Base-by-base conservation (phyloP, 371 early-diverging fungal species). In the Choanephora cucurbitarum region DNA sequence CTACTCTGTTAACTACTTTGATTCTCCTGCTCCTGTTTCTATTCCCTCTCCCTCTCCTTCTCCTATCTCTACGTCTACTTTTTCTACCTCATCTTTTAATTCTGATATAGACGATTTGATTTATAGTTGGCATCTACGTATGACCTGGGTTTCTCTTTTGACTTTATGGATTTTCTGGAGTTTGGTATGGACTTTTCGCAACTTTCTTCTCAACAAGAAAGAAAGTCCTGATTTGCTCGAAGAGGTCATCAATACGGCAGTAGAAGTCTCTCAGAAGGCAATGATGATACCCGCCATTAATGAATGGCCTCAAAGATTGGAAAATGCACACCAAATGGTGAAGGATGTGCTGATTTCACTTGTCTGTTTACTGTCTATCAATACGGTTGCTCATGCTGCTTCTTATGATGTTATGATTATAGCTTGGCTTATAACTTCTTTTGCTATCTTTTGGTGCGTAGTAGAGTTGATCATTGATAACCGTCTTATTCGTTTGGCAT, bases 131-230 rank as follows among this genome's bases (percentile, higher is more conserved):
- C 63, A 70, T 41, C 63, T 70, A n/a, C 62, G 66, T 39, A 66
- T 70, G n/a, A 62, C 66, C 22, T 70, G 66, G 66, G 60, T 70
- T 14, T 66, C 64, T 11, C 63, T 72, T n/a, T 50, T 60, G 48
- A 63, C 66, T 24, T 60, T 72, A 9, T 72, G 67, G 67, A 47
- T 68, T 31, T 48, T 72, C 9, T 72, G 72, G 72, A 69, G 62
- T 9, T 17, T 61, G 8, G 41, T 60, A 39, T 72, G 68, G 72
- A 41, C 60, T 11, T 13, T 57, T 14, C 62, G 72, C n/a, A 49
- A 33, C 19, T 53, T 39, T 39, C 67, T 70, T 58, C 54, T 61
- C 14, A 61, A 61, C 9, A 48, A 50, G 4, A 41, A 33, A 0
- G 18, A 32, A 19, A 18, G 19, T 0, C 37, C 43, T 2, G 43